Evolutionary conservation across 768 basidiomycete genomes (phyloP), one percentile per base, ranked within the genome.

Genomic region (Hydnum rufescens): DNA sequence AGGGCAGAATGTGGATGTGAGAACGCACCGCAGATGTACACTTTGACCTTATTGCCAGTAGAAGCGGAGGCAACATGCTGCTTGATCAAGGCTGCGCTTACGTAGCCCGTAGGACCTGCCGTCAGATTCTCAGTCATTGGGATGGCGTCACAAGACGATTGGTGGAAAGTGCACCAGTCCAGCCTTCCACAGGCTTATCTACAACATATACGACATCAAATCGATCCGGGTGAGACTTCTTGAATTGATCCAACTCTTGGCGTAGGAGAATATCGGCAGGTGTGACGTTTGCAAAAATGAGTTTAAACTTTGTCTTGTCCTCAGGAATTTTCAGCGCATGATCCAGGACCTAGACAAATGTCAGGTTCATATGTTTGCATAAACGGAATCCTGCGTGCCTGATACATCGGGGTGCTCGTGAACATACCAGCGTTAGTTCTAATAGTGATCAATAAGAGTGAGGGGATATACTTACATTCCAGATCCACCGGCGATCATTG

Each of bases 221-320:
- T 43, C 50, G 52, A n/a, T 76, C 64, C 5, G 82, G 80, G 65
- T 80, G 68, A 57, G 77, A 74, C 60, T 74, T 74, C 67, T 77
- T 74, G 60, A 85, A 68, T 4, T 64, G 66, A 55, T 88, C 84
- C 57, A 88, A 71, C 58, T 82, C 78, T 61, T 82, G 74, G 51
- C 80, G 77, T 56, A 93, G 74, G 51, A 92, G 77, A 57, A 99
- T 95, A 63, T 99, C 95, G 51, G 74, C 71, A 63, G 89, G 86
- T 13, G 87, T 76, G 34, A 89, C 74, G 64, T 97, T 97, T 34
- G 85, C 80, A 66, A 84, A 97, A 59, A 99, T 68, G 52, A 97
- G 71, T 46, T 80, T 93, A 71, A 87, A 95, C 60, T 89, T 89
- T 55, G 95, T 96, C 70, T 80, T 87, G 76, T 97, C 95, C 60